phyloP scores from a whole-genome alignment of 169 alveolate genomes.

The Plasmodium vinckei region DNA sequence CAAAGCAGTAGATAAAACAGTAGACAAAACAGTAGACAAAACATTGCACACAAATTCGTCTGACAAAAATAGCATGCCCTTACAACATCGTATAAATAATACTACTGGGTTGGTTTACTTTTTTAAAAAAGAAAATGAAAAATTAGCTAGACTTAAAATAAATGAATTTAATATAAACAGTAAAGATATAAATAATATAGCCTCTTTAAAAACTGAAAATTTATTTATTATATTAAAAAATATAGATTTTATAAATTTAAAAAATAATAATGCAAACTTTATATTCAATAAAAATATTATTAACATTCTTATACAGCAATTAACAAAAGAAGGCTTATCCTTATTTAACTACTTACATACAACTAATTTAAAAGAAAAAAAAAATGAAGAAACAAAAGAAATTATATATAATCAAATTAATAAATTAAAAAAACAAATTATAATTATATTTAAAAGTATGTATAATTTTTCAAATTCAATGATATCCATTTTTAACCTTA shows the following conservation, averaged over 20 bases:
- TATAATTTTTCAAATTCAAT: constrained; percentile 28
- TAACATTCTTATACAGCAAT: constrained; percentile 23
- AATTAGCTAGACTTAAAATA: constrained; percentile 7
- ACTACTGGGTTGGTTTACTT: constrained; percentile 1
- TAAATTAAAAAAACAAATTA: not conserved
- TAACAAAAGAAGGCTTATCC: constrained; percentile 33
- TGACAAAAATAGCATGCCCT: not conserved
- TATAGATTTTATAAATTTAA: constrained; percentile 32
- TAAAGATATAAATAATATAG: constrained; percentile 5
- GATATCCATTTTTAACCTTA: constrained; percentile 9
- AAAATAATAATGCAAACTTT: not conserved
- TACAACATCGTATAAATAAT: no score
- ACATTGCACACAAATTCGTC: not conserved
- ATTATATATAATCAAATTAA: constrained; percentile 3
- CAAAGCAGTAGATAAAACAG: no score
- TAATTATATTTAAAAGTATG: constrained; percentile 15
- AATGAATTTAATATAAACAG: constrained; percentile 18
- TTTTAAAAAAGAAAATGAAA: constrained; percentile 20
- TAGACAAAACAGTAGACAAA: no score
- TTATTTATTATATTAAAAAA: constrained; percentile 18
- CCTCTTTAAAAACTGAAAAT: constrained; percentile 19
- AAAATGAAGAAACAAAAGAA: not conserved
- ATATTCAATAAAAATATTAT: constrained; percentile 37
- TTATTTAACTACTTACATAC: constrained; percentile 4
- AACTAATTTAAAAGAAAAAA: constrained; percentile 13